phyloP scores from a whole-genome alignment of 805 yeast species.

The Blastobotrys parvus region DNA sequence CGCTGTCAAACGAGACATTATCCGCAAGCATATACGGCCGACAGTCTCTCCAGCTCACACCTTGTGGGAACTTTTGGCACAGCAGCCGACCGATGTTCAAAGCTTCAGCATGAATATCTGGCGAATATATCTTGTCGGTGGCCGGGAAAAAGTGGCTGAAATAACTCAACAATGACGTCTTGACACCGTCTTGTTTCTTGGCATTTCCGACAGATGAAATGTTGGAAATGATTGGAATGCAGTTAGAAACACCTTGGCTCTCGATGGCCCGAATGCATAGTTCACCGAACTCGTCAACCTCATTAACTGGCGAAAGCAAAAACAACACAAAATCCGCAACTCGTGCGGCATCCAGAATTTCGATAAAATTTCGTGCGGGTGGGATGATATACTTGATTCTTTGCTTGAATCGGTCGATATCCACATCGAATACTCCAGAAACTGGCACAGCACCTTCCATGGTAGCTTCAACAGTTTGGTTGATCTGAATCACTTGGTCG shows the following conservation, averaged over 20 bases:
- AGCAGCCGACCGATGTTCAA: conserved; percentile 61
- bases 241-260: conserved; percentile 84
- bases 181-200: conserved; percentile 65
- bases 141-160: conserved; percentile 73
- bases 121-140: conserved; percentile 65
- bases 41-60: conserved; percentile 86
- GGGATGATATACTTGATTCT: conserved; percentile 67
- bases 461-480: conserved; percentile 12
- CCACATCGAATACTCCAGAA: conserved; percentile 15
- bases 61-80: conserved; percentile 81
- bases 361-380: conserved; percentile 57
- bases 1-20: conserved; percentile 36
- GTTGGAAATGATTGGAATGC: conserved; percentile 22
- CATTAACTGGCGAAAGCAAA: conserved; percentile 80
- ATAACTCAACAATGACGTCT: conserved; percentile 55
- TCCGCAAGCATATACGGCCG: conserved; percentile 85
- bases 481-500: conserved; percentile 21
- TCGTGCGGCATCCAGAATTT: conserved; percentile 78
- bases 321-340: conserved; percentile 84
- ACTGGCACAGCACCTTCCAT: conserved; percentile 7
- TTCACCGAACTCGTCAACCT: conserved; percentile 82
- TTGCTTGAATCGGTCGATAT: conserved; percentile 60
- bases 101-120: conserved; percentile 64
- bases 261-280: conserved; percentile 81
- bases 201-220: conserved; percentile 44